phyloP scores from a whole-genome alignment of 2,329 filamentous ascomycete genomes.

The Lecanoromycetidae sp. region DNA sequence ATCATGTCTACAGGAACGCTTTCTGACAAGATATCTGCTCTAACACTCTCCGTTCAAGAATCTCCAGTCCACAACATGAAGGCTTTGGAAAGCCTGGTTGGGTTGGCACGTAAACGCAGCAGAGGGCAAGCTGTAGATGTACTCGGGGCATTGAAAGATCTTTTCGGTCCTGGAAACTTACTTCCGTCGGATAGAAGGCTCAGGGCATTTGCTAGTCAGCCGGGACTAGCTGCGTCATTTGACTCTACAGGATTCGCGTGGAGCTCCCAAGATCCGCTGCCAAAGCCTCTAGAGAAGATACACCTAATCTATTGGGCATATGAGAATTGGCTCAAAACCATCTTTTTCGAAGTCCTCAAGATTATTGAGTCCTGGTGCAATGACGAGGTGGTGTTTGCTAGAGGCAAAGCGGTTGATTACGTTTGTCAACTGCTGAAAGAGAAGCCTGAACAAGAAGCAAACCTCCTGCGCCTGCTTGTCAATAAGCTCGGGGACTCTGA shows the following conservation, averaged over 20 bases:
- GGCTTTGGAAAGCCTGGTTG: constrained; percentile 72
- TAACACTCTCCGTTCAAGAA: constrained; percentile 90
- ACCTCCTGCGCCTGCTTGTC: constrained; percentile 76
- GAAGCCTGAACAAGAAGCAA: constrained; percentile 95
- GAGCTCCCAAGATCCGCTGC: constrained; percentile 57
- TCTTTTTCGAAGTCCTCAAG: constrained; percentile 87
- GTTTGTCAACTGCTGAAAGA: constrained; percentile 85
- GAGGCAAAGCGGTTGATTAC: constrained; percentile 76
- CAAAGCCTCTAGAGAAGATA: constrained; percentile 57
- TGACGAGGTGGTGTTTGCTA: constrained; percentile 89
- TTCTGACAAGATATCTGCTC: constrained; percentile 88
- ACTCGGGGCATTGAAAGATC: constrained; percentile 84
- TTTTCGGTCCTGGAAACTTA: constrained; percentile 78
- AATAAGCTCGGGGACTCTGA: constrained; percentile 95
- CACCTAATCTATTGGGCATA: constrained; percentile 84
- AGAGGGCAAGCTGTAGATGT: constrained; percentile 85
- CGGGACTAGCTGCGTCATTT: constrained; percentile 59
- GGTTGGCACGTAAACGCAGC: constrained; percentile 80
- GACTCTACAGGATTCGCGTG: constrained; percentile 47
- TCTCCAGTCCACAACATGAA: constrained; percentile 88
- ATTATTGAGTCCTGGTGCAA: constrained; percentile 85
- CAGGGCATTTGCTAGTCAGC: constrained; percentile 66
- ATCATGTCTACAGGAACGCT: constrained; percentile 96
- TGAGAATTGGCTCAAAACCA: constrained; percentile 89
- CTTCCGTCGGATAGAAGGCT: constrained; percentile 74